phyloP scores from a whole-genome alignment of 2,329 filamentous ascomycete genomes.

The Ascocoryne sarcoides region DNA sequence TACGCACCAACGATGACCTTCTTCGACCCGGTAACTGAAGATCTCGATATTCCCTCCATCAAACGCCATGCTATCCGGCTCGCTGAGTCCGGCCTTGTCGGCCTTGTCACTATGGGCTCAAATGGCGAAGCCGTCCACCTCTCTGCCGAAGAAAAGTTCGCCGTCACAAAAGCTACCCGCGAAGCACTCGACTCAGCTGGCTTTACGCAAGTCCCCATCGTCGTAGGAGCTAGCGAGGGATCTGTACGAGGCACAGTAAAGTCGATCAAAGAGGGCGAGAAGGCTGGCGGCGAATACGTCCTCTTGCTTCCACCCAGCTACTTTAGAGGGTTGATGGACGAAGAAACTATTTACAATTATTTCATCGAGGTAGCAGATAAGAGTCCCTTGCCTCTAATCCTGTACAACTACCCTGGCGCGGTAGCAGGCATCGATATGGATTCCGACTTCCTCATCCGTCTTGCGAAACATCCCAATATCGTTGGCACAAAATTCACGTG shows the following conservation, averaged over 20 bases:
- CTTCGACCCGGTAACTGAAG: constrained; percentile 75
- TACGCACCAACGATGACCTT: constrained; percentile 89
- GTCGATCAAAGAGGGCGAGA: constrained; percentile 56
- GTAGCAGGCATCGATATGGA: constrained; percentile 85
- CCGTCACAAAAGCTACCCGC: constrained; percentile 68
- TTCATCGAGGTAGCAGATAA: constrained; percentile 59
- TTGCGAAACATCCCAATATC: constrained; percentile 75
- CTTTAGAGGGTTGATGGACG: constrained; percentile 64
- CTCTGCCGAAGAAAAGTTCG: constrained; percentile 65
- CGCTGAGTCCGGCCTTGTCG: constrained; percentile 67
- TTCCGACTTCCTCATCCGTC: constrained; percentile 73
- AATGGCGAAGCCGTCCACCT: constrained; percentile 87
- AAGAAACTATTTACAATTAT: constrained; percentile 65
- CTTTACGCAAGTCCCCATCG: constrained; percentile 66
- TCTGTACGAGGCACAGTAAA: constrained; percentile 75
- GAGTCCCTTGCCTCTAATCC: constrained; percentile 67
- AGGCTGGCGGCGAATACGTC: constrained; percentile 69
- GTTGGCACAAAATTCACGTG: constrained; percentile 88
- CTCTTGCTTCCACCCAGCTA: constrained; percentile 76
- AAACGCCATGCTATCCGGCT: constrained; percentile 75
- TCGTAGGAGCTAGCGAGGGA: constrained; percentile 74
- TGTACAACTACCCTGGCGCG: constrained; percentile 89
- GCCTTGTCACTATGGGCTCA: constrained; percentile 80
- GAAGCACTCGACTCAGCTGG: constrained; percentile 76
- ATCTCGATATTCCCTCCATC: constrained; percentile 71